Conservation (phyloP, 2,329 filamentous ascomycete species). For the Penicillium corylophilum region DNA sequence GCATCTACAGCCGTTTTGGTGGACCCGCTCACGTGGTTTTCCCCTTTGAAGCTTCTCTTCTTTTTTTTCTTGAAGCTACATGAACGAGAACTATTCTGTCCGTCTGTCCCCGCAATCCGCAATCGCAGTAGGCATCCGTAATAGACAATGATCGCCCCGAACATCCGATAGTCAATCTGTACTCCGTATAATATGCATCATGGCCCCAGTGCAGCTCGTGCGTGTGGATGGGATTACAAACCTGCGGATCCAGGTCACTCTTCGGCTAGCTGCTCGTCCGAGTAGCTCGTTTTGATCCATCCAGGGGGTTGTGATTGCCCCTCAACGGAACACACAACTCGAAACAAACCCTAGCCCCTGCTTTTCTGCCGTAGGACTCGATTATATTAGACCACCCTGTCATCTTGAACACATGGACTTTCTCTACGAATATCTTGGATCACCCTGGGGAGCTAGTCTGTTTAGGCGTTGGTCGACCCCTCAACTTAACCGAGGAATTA, state of each 20-base stretch:
- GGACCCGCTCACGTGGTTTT: conserved; percentile 22
- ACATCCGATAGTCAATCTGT: neutral
- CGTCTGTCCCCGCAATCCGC: neutral
- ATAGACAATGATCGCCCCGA: neutral
- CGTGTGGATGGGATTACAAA: neutral
- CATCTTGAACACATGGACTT: neutral
- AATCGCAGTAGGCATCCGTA: neutral
- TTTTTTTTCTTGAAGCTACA: too few species aligned
- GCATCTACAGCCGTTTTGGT: conserved; percentile 13
- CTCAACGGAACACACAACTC: neutral
- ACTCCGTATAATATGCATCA: neutral
- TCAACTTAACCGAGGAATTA: neutral
- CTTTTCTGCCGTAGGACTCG: neutral
- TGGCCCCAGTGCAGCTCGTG: neutral
- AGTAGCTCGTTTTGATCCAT: neutral
- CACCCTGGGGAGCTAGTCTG: neutral
- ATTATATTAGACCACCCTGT: neutral
- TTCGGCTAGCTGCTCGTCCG: neutral
- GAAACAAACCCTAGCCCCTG: neutral
- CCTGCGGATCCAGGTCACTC: neutral
- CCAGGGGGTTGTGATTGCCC: neutral
- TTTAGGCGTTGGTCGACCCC: neutral
- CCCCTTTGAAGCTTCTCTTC: too few species aligned
- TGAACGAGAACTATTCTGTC: neutral
- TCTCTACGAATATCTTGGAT: neutral